These are phyloP conservation scores for Ceriops tagal DNA, from an alignment of 345 rosid genomes.

Conservation along the genomic window DNA sequence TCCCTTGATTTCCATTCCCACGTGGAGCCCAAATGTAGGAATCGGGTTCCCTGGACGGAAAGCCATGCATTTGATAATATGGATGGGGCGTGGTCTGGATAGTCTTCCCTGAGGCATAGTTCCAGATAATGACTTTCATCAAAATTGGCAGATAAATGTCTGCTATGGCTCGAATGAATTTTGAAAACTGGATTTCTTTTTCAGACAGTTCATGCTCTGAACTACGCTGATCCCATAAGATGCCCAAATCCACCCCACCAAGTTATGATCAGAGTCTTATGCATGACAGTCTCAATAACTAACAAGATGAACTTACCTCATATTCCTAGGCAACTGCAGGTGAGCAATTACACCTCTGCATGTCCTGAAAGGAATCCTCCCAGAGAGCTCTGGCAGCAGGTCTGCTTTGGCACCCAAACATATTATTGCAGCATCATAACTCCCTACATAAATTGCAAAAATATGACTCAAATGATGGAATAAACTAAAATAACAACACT, in stretches of 20 bases:
- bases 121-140: background rate
- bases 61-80: slow-evolving; percentile 87
- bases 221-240: background rate
- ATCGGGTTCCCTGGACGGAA: slow-evolving; percentile 61
- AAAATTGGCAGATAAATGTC: background rate
- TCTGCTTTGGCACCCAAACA: slow-evolving; percentile 83
- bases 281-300: background rate
- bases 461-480: background rate
- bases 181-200: no score
- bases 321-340: slow-evolving; percentile 46
- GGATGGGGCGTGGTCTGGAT: slow-evolving; percentile 64
- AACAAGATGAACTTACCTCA: slow-evolving; percentile 35
- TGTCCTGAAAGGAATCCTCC: slow-evolving; percentile 82
- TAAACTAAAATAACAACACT: background rate
- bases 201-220: background rate
- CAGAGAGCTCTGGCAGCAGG: slow-evolving; percentile 63
- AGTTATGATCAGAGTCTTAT: background rate
- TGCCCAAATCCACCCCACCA: background rate
- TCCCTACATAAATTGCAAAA: slow-evolving; percentile 35
- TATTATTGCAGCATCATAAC: slow-evolving; percentile 71
- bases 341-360: slow-evolving; percentile 84
- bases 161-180: no score
- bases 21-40: slow-evolving; percentile 69
- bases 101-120: slow-evolving; percentile 50
- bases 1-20: slow-evolving; percentile 92